phyloP scores from a whole-genome alignment of 2,329 filamentous ascomycete species.

The Alternaria incomplexa region DNA sequence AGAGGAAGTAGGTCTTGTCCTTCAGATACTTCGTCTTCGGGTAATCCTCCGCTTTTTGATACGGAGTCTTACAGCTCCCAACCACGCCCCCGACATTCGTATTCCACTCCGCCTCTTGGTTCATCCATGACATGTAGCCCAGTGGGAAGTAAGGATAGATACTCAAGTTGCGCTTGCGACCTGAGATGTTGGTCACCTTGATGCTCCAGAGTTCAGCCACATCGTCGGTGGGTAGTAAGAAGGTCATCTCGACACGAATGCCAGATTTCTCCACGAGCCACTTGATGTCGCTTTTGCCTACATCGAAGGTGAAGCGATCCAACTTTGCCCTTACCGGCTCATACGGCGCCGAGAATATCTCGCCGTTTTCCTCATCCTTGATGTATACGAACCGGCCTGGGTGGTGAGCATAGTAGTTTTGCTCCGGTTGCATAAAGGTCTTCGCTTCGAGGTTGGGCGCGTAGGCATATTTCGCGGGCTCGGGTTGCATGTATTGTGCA shows the following conservation, averaged over 20 bases:
- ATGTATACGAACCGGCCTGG: constrained; percentile 66
- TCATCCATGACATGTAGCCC: constrained; percentile 69
- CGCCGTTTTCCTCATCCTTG: constrained; percentile 60
- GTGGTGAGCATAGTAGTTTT: constrained; percentile 65
- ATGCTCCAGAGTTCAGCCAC: constrained; percentile 64
- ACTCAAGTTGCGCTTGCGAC: constrained; percentile 55
- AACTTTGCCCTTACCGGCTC: constrained; percentile 59
- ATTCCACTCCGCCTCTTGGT: constrained; percentile 62
- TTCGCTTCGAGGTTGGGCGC: constrained; percentile 64
- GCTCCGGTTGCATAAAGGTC: constrained; percentile 67
- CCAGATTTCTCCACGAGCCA: constrained; percentile 61
- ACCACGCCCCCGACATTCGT: constrained; percentile 58
- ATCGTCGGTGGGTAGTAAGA: constrained; percentile 60
- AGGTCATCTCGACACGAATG: constrained; percentile 59
- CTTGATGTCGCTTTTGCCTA: constrained; percentile 61
- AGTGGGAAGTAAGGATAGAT: constrained; percentile 65
- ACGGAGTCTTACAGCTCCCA: constrained; percentile 61
- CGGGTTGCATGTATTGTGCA: constrained; percentile 66
- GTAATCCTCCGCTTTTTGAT: constrained; percentile 64
- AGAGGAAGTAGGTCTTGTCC: constrained; percentile 64
- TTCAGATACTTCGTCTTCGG: constrained; percentile 64
- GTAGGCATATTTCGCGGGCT: constrained; percentile 66
- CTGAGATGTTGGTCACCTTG: constrained; percentile 58
- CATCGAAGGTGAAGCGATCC: constrained; percentile 61
- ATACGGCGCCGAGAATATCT: constrained; percentile 63